Evolutionary conservation across 176 grass and related monocot genomes (phyloP).

Genomic region (Themeda triandra): DNA sequence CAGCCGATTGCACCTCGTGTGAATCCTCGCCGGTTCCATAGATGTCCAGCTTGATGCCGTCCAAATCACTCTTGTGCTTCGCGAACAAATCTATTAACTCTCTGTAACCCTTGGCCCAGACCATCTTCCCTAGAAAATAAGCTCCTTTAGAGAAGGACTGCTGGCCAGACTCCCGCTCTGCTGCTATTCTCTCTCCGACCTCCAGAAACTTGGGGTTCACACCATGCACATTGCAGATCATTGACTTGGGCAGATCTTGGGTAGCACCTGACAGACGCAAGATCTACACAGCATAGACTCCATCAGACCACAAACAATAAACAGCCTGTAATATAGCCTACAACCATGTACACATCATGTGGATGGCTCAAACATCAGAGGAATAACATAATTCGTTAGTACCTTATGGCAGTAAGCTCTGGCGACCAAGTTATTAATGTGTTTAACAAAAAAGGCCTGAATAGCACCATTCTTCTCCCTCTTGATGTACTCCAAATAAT

Average conservation of each 20-base stretch:
- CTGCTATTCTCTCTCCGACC: constrained; percentile 76
- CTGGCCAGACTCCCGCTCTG: constrained; percentile 40
- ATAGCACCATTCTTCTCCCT: constrained; percentile 87
- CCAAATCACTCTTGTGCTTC: constrained; percentile 74
- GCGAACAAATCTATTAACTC: constrained; percentile 79
- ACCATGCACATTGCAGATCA: constrained; percentile 91
- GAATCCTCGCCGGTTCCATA: constrained; percentile 94
- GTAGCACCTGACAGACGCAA: constrained; percentile 86
- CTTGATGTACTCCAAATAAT: constrained; percentile 95
- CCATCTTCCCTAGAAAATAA: constrained; percentile 98
- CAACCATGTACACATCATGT: not conserved
- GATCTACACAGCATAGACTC: constrained; percentile 40
- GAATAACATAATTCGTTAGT: not conserved
- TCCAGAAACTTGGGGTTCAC: constrained; percentile 90
- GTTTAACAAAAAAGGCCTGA: constrained; percentile 91
- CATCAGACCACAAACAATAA: constrained; percentile 3
- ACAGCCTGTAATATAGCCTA: not conserved
- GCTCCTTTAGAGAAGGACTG: constrained; percentile 83
- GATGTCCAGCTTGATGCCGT: constrained; percentile 77
- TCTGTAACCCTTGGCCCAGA: constrained; percentile 95
- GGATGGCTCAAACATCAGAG: not conserved
- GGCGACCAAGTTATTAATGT: constrained; percentile 82
- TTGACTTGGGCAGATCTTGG: constrained; percentile 89
- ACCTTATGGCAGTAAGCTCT: constrained; percentile 92
- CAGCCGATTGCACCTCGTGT: constrained; percentile 65